Evolutionary conservation across 116 monocot species (phyloP).

Genomic region (Zostera marina): DNA sequence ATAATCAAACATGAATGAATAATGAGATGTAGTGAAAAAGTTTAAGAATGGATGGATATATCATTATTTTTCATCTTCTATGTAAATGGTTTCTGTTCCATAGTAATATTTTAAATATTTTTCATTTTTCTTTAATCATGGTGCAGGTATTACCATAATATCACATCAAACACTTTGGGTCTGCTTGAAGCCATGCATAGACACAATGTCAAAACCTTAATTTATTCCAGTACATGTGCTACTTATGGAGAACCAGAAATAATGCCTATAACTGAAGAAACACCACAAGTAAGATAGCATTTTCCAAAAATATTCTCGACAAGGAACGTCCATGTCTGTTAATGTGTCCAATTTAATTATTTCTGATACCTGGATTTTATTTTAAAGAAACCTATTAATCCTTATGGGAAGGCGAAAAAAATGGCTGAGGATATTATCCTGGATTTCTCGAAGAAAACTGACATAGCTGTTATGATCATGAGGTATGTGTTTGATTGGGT

Average conservation of each 20-base stretch:
- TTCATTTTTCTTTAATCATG: neutral
- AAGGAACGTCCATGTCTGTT: neutral
- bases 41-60: no score
- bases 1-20: no score
- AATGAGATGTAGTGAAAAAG: no score
- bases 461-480: constrained; percentile 88
- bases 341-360: neutral
- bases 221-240: constrained; percentile 95
- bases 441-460: constrained; percentile 61
- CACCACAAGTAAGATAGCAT: constrained; percentile 49
- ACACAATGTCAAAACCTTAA: constrained; percentile 64
- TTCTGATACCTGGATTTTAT: neutral
- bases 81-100: no score
- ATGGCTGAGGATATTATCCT: constrained; percentile 98
- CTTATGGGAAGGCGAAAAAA: constrained; percentile 96
- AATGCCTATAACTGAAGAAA: constrained; percentile 94
- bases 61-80: no score
- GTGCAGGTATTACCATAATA: constrained; percentile 92
- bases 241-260: constrained; percentile 92
- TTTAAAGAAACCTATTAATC: constrained; percentile 76
- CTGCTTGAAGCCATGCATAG: constrained; percentile 80
- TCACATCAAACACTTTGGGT: constrained; percentile 78
- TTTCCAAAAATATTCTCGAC: neutral
- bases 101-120: no score
- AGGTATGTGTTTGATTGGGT: constrained; percentile 2